A percentile compares a stretch with the other conserved stretches of the same genome.
phyloP scores from a whole-genome alignment of 305 asterid species.

The Fraxinus greggii region DNA sequence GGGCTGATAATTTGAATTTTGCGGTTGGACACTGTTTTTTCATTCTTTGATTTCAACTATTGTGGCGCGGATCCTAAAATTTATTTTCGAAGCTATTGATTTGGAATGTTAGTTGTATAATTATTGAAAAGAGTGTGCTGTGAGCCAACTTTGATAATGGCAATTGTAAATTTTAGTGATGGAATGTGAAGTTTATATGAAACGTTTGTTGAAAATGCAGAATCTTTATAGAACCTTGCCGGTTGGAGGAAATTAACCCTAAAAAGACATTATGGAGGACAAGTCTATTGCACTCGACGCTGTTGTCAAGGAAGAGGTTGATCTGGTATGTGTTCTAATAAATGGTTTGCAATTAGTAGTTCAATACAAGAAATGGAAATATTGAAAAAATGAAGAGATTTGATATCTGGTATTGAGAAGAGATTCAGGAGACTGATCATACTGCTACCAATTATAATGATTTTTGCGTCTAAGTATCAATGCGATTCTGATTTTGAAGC shows the following conservation, averaged over 20 bases:
- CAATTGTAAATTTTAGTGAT: background rate
- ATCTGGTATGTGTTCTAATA: slow-evolving; percentile 26
- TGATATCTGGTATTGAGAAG: background rate
- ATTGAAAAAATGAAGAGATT: background rate
- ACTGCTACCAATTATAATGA: background rate
- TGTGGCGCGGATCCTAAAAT: background rate
- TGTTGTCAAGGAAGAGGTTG: slow-evolving; percentile 50
- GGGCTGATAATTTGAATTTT: background rate
- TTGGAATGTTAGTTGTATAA: background rate
- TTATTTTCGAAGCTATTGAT: background rate
- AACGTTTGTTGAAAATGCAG: slow-evolving; percentile 22
- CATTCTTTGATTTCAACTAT: background rate
- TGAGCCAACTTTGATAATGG: background rate
- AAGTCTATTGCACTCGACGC: slow-evolving; percentile 45
- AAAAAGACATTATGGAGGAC: slow-evolving; percentile 33
- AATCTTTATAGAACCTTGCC: slow-evolving; percentile 8
- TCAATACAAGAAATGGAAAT: background rate
- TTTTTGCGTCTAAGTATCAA: background rate
- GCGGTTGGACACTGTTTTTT: background rate
- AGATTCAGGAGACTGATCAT: background rate
- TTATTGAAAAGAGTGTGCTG: background rate
- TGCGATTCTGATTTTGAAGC: background rate
- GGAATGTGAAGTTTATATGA: background rate
- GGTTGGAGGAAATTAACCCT: slow-evolving; percentile 12
- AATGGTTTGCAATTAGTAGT: background rate